Evolutionary conservation across 2,329 filamentous ascomycete genomes (phyloP).

Genomic region (Biscogniauxia mediterranea): DNA sequence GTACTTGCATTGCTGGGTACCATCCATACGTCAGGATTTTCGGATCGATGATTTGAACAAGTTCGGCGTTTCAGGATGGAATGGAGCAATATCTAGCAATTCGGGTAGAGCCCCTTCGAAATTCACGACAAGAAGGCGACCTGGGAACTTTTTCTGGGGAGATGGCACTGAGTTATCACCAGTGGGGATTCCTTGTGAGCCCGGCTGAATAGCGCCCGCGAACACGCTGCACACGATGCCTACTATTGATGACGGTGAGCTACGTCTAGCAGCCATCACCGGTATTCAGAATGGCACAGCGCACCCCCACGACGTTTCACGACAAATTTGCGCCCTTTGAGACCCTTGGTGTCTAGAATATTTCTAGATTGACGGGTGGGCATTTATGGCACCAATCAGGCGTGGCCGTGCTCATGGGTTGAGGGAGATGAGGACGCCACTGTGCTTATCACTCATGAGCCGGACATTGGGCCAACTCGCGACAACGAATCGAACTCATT

Average conservation of each 20-base stretch:
- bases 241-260: constrained; percentile 11
- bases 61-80: not conserved
- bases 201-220: not conserved
- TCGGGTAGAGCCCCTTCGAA: not conserved
- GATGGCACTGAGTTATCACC: constrained; percentile 1
- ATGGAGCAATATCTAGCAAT: not conserved
- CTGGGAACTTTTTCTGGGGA: not conserved
- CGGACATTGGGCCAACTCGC: constrained; percentile 7
- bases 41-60: not conserved
- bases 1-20: not conserved
- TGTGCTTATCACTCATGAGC: constrained; percentile 20
- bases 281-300: not conserved
- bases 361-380: constrained; percentile 26
- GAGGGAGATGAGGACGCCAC: constrained; percentile 10
- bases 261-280: constrained; percentile 3
- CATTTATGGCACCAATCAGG: constrained; percentile 15
- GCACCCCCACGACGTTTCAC: constrained; percentile 23
- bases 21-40: not conserved
- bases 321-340: constrained; percentile 15
- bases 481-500: not conserved
- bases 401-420: constrained; percentile 3
- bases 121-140: not conserved
- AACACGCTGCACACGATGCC: not conserved
- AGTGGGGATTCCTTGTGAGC: not conserved
- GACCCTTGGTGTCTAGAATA: constrained; percentile 26